Evolutionary conservation across 2,329 filamentous ascomycete genomes (phyloP).

Genomic region (Teratosphaeria gauchensis): DNA sequence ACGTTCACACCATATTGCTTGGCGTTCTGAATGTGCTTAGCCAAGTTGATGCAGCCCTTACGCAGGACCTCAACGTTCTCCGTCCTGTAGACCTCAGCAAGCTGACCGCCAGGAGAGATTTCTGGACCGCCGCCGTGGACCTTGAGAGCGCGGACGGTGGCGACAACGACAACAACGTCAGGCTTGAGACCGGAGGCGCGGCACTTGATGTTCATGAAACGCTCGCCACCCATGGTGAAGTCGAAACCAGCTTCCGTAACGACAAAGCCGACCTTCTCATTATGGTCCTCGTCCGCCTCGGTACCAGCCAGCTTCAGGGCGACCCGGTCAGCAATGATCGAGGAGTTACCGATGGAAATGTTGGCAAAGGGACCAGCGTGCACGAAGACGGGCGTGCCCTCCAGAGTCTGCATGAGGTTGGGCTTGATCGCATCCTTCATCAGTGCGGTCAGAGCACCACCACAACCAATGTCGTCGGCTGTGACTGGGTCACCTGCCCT

Average conservation of each 20-base stretch:
- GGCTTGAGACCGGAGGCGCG: conserved; percentile 85
- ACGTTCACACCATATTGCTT: conserved; percentile 84
- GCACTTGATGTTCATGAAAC: conserved; percentile 99
- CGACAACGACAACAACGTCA: conserved; percentile 89
- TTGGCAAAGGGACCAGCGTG: conserved; percentile 97
- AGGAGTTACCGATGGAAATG: conserved; percentile 95
- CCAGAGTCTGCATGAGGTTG: conserved; percentile 95
- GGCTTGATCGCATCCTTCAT: conserved; percentile 99
- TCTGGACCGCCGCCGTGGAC: conserved; percentile 95
- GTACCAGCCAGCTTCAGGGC: conserved; percentile 93
- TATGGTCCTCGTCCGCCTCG: conserved; percentile 78
- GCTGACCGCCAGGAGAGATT: conserved; percentile 73
- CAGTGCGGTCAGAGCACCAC: conserved; percentile 82
- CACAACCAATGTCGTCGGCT: conserved; percentile 88
- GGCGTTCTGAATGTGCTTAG: conserved; percentile 90
- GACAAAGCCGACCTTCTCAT: conserved; percentile 78
- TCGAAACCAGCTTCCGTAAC: conserved; percentile 97
- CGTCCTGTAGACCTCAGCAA: conserved; percentile 80
- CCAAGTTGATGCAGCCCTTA: conserved; percentile 83
- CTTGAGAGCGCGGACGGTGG: conserved; percentile 90
- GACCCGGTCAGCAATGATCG: conserved; percentile 87
- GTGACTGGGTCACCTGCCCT: conserved; percentile 81
- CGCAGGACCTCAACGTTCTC: conserved; percentile 91
- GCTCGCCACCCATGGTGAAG: conserved; percentile 98
- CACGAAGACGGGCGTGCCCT: conserved; percentile 94